A percentile compares a stretch with the other conserved stretches of the same genome.
phyloP scores from a whole-genome alignment of 139 green algal species.

The Dunaliella primolecta region DNA sequence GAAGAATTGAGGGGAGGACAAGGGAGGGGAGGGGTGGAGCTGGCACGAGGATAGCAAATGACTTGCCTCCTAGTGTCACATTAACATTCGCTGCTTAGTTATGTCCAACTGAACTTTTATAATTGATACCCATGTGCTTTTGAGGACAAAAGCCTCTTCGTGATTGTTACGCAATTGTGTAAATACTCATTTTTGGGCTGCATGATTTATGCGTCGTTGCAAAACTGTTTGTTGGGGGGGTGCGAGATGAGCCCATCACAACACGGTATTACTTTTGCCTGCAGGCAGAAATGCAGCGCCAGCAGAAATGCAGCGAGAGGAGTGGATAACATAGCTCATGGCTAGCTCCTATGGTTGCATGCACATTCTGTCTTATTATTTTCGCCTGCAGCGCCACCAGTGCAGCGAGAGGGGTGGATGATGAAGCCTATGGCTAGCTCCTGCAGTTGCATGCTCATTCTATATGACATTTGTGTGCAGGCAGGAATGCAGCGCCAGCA shows the following conservation, averaged over 20 bases:
- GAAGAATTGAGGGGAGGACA: no score
- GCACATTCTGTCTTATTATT: background rate
- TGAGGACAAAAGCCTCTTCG: background rate
- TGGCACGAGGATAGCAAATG: no score
- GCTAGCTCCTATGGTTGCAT: background rate
- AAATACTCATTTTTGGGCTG: no score
- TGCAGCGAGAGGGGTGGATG: constrained; percentile 73
- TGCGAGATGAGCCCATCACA: background rate
- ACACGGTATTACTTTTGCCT: background rate
- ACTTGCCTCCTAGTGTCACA: no score
- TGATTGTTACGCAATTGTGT: background rate
- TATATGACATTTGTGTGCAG: background rate
- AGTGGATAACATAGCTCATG: background rate
- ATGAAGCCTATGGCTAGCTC: constrained; percentile 29
- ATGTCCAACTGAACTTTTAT: no score
- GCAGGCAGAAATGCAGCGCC: background rate
- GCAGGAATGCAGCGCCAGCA: background rate
- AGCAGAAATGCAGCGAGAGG: background rate
- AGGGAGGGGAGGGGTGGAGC: no score
- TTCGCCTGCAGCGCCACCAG: background rate
- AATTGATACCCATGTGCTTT: background rate
- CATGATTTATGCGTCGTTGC: no score
- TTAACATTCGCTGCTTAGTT: no score
- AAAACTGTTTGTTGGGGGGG: background rate
- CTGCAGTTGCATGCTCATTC: background rate